Conservation (phyloP, 1,139 yeast species). For the Yamadazyma sp. region DNA sequence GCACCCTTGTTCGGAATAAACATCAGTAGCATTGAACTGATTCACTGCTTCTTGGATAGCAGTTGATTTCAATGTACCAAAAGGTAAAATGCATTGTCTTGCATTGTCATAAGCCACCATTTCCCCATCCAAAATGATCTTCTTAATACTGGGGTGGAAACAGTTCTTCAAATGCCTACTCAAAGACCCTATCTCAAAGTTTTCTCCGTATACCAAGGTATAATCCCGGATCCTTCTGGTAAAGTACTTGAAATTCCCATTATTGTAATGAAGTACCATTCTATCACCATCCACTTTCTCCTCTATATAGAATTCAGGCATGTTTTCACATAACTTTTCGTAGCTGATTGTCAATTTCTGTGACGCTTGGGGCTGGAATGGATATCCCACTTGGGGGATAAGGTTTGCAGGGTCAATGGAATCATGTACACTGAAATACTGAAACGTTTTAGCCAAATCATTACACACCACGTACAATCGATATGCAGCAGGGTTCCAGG, state of each 20-base stretch:
- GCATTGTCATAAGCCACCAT: slow-evolving; percentile 84
- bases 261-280: slow-evolving; percentile 62
- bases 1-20: slow-evolving; percentile 35
- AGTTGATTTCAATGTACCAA: slow-evolving; percentile 73
- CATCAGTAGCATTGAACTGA: slow-evolving; percentile 40
- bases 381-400: slow-evolving; percentile 46
- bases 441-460: slow-evolving; percentile 60
- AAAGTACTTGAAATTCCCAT: slow-evolving; percentile 53
- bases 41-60: slow-evolving; percentile 57
- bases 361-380: slow-evolving; percentile 75
- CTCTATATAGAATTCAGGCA: slow-evolving; percentile 65
- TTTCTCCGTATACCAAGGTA: slow-evolving; percentile 71
- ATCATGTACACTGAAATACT: slow-evolving; percentile 36
- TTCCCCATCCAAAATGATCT: slow-evolving; percentile 84
- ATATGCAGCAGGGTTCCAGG: slow-evolving; percentile 83
- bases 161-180: slow-evolving; percentile 52
- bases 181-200: slow-evolving; percentile 57
- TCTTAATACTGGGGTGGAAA: slow-evolving; percentile 39
- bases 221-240: slow-evolving; percentile 75
- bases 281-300: slow-evolving; percentile 96
- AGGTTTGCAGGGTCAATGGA: slow-evolving; percentile 44
- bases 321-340: slow-evolving; percentile 43
- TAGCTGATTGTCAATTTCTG: slow-evolving; percentile 51
- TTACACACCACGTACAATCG: slow-evolving; percentile 67
- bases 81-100: slow-evolving; percentile 63